Conservation (phyloP, 768 basidiomycete genomes). For the Paxillus rubicundulus region DNA sequence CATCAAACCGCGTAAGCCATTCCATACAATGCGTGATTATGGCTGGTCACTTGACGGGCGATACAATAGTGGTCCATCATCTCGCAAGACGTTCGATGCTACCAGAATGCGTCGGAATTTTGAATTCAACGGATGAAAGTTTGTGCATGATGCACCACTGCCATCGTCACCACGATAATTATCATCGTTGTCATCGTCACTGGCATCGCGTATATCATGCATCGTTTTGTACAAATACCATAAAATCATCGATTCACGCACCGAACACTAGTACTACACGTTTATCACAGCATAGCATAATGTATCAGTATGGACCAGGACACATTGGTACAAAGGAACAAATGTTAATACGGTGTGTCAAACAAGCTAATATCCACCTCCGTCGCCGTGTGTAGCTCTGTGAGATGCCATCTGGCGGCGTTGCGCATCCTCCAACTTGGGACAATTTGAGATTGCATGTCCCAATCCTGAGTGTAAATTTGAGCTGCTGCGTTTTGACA, state of each 20-base stretch:
- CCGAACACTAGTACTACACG: conserved; percentile 7
- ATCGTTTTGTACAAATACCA: conserved; percentile 1
- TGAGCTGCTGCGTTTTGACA: neutral
- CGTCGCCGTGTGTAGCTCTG: conserved; percentile 64
- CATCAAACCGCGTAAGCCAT: neutral
- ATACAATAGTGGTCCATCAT: neutral
- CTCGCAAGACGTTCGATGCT: conserved; percentile 18
- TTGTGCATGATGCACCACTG: neutral
- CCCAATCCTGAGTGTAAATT: conserved; percentile 64
- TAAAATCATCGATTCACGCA: neutral
- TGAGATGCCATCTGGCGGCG: conserved; percentile 89
- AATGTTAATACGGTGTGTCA: neutral
- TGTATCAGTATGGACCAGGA: neutral
- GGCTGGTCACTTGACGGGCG: neutral
- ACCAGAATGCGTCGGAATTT: conserved; percentile 31
- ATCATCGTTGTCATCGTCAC: neutral
- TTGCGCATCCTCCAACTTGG: conserved; percentile 93
- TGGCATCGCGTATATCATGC: conserved; percentile 8
- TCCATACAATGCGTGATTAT: neutral
- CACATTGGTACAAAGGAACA: neutral
- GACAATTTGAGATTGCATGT: conserved; percentile 91
- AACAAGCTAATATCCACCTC: conserved; percentile 33
- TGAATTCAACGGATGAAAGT: conserved; percentile 27
- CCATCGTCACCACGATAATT: neutral
- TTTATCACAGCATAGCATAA: neutral